These are phyloP conservation scores for Albatrellus ellisii DNA, from an alignment of 768 basidiomycete genomes.

Conservation along the genomic window DNA sequence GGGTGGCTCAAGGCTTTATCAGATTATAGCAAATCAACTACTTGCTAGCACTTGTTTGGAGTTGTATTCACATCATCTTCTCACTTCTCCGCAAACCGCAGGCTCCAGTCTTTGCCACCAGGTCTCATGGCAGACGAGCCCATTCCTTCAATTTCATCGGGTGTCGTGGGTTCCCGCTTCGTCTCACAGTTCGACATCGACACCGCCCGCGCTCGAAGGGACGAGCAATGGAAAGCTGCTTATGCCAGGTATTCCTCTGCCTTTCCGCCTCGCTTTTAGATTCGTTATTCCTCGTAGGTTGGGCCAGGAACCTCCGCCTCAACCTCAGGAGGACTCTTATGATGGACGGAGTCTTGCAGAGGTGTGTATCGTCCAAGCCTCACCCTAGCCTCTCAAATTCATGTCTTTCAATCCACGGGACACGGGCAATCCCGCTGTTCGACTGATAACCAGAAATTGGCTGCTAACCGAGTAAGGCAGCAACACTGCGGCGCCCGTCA, in stretches of 20 bases:
- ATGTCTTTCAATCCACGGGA: constrained; percentile 3
- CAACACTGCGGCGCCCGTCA: constrained; percentile 13
- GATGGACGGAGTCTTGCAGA: constrained; percentile 84
- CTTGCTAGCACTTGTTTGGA: too few relatives aligned
- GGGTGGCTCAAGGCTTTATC: too few relatives aligned
- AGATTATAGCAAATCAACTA: too few relatives aligned
- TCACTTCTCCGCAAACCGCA: not conserved
- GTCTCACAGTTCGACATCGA: constrained; percentile 73
- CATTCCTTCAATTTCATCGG: constrained; percentile 63
- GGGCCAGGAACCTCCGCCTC: constrained; percentile 75
- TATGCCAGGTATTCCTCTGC: constrained; percentile 52
- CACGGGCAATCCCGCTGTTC: not conserved
- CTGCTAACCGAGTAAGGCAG: constrained; percentile 64
- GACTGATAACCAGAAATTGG: constrained; percentile 64
- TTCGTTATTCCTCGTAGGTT: constrained; percentile 29
- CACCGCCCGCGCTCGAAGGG: constrained; percentile 50
- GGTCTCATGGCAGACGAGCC: constrained; percentile 13
- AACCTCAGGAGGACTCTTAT: constrained; percentile 61
- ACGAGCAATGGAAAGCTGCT: constrained; percentile 85
- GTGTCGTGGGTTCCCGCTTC: constrained; percentile 73
- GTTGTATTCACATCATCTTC: not conserved
- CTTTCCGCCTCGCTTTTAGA: constrained; percentile 3
- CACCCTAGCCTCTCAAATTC: not conserved
- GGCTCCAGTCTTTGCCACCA: too few relatives aligned
- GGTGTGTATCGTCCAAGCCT: constrained; percentile 32